Evolutionary conservation across 2,329 filamentous ascomycete genomes (phyloP).

Genomic region (Cercospora sp.): DNA sequence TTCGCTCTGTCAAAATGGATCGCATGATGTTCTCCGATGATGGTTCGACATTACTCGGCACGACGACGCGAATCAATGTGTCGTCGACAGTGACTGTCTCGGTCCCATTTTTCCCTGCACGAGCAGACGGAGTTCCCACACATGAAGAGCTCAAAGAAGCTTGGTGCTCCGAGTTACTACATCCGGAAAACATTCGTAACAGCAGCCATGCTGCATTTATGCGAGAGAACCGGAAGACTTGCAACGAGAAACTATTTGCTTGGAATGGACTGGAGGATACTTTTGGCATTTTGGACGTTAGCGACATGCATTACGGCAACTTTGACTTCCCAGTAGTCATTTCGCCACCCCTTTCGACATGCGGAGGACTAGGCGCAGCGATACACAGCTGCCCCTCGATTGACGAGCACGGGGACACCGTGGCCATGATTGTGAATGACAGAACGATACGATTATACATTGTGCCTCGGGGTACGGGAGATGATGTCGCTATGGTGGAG

Average conservation of each 20-base stretch:
- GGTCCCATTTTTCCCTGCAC: slow-evolving; percentile 39
- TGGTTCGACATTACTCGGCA: slow-evolving; percentile 40
- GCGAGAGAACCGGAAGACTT: slow-evolving; percentile 34
- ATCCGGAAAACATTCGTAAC: slow-evolving; percentile 42
- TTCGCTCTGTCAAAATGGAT: slow-evolving; percentile 40
- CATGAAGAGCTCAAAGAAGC: slow-evolving; percentile 42
- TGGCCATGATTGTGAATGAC: slow-evolving; percentile 43
- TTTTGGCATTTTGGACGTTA: slow-evolving; percentile 39
- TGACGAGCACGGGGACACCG: slow-evolving; percentile 40
- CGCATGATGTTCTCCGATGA: slow-evolving; percentile 40
- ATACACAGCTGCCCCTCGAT: slow-evolving; percentile 40
- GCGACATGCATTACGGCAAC: slow-evolving; percentile 40
- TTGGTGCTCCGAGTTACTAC: slow-evolving; percentile 42
- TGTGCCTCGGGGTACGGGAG: slow-evolving; percentile 35
- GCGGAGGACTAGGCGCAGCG: slow-evolving; percentile 40
- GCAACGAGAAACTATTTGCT: slow-evolving; percentile 40
- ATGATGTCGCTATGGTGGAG: slow-evolving; percentile 35
- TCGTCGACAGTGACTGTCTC: slow-evolving; percentile 40
- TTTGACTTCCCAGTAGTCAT: slow-evolving; percentile 43
- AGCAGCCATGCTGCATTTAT: slow-evolving; percentile 42
- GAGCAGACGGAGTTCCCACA: slow-evolving; percentile 34
- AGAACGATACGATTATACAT: slow-evolving; percentile 41
- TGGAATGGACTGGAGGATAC: slow-evolving; percentile 43
- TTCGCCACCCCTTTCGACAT: slow-evolving; percentile 40
- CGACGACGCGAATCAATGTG: slow-evolving; percentile 40